phyloP scores from a whole-genome alignment of 2,329 filamentous ascomycete genomes.

The Teratosphaeria gauchensis region DNA sequence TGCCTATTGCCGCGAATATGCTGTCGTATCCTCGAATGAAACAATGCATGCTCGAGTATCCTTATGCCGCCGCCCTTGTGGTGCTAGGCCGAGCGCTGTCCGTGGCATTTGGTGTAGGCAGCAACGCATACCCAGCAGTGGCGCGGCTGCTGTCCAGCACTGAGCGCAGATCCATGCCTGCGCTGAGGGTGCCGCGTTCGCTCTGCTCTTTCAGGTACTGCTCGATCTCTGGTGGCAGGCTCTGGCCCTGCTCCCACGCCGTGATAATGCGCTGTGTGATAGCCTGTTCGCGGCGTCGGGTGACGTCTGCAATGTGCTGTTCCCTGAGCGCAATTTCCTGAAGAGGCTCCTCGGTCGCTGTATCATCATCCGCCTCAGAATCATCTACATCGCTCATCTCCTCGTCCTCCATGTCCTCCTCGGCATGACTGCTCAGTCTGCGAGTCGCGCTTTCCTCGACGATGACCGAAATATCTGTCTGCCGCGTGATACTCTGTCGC shows the following conservation, averaged over 20 bases:
- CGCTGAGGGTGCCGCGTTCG: constrained; percentile 17
- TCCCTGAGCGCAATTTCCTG: constrained; percentile 14
- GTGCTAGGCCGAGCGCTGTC: background rate
- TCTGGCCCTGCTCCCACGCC: constrained; percentile 23
- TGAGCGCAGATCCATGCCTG: constrained; percentile 1
- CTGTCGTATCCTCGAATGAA: background rate
- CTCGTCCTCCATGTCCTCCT: constrained; percentile 12
- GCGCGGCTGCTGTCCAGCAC: constrained; percentile 1
- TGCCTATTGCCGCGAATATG: background rate
- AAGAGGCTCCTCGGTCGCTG: constrained; percentile 10
- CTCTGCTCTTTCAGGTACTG: constrained; percentile 27
- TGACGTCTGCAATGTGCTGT: constrained; percentile 18
- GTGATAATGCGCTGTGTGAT: constrained; percentile 22
- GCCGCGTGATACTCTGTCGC: constrained; percentile 20
- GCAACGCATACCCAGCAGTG: constrained; percentile 2
- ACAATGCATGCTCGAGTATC: background rate
- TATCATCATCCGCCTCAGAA: constrained; percentile 9
- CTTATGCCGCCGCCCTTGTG: background rate
- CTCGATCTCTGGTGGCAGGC: constrained; percentile 25
- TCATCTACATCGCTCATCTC: constrained; percentile 12
- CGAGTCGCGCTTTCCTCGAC: constrained; percentile 16
- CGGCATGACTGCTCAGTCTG: constrained; percentile 9
- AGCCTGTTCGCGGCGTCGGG: constrained; percentile 17
- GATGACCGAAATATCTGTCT: constrained; percentile 25
- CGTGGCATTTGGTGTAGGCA: background rate